These are phyloP conservation scores for Podaxis mareebaensis DNA, from an alignment of 768 basidiomycete genomes.

Conservation along the genomic window DNA sequence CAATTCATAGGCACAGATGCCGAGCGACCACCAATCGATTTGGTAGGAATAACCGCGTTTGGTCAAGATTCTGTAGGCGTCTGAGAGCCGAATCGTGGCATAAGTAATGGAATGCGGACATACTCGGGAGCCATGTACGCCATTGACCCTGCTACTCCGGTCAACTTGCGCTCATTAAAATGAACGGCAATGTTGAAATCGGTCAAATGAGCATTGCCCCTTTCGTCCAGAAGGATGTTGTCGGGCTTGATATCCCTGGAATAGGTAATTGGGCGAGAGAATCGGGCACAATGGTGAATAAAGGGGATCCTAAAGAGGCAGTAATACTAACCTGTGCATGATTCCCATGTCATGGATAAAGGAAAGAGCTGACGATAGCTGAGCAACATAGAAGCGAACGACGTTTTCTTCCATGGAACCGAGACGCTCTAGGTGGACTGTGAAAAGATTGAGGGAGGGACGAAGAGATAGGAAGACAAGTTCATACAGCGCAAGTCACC, in stretches of 20 bases:
- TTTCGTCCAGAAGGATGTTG: conserved; percentile 94
- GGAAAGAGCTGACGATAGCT: conserved; percentile 83
- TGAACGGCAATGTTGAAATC: conserved; percentile 99
- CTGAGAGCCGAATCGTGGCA: conserved; percentile 14
- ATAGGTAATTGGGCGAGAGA: conserved; percentile 13
- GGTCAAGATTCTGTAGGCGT: conserved; percentile 60
- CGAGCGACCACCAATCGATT: conserved; percentile 98
- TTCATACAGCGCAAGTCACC: conserved; percentile 89
- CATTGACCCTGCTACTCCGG: conserved; percentile 96
- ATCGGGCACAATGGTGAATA: conserved; percentile 17
- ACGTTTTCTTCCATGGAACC: conserved; percentile 73
- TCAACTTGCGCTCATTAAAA: conserved; percentile 83
- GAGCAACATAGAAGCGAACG: conserved; percentile 87
- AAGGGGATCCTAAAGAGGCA: conserved; percentile 24
- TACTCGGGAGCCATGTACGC: conserved; percentile 96
- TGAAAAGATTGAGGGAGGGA: conserved; percentile 16
- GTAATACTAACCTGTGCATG: conserved; percentile 81
- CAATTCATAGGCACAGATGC: conserved; percentile 90
- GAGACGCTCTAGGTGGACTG: conserved; percentile 88
- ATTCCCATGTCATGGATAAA: conserved; percentile 93
- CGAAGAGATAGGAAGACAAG: neutral
- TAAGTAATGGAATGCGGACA: conserved; percentile 22
- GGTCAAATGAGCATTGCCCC: conserved; percentile 93
- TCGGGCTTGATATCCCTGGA: conserved; percentile 93
- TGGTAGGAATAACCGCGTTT: conserved; percentile 94